Conservation (phyloP, 805 yeast species). For the Naumovozyma baii region DNA sequence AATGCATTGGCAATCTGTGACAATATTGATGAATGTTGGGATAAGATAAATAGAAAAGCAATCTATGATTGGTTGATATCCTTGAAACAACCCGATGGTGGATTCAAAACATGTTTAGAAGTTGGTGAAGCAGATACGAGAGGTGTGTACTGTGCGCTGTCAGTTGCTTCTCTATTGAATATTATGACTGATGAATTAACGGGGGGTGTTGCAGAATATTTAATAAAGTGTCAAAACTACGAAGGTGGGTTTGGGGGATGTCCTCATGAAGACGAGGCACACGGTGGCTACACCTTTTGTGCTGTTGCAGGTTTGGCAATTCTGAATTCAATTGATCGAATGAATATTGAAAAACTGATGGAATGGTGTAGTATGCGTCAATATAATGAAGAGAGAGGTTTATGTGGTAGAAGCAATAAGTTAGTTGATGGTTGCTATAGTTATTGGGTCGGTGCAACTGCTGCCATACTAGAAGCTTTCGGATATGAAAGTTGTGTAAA, state of each 20-base stretch:
- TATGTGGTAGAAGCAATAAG: conserved; percentile 84
- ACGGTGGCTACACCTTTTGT: conserved; percentile 94
- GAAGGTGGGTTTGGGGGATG: conserved; percentile 94
- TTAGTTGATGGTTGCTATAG: conserved; percentile 94
- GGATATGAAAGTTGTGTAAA: conserved; percentile 33
- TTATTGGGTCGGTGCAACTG: conserved; percentile 90
- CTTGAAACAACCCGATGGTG: conserved; percentile 61
- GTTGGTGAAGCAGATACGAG: conserved; percentile 79
- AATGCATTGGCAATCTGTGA: conserved; percentile 48
- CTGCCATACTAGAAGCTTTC: conserved; percentile 35
- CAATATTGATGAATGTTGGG: conserved; percentile 35
- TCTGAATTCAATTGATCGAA: conserved; percentile 33
- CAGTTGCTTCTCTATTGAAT: conserved; percentile 55
- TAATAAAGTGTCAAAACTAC: conserved; percentile 67
- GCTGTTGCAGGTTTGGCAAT: conserved; percentile 58
- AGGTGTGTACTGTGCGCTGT: conserved; percentile 80
- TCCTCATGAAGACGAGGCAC: conserved; percentile 76
- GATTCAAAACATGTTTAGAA: conserved; percentile 38
- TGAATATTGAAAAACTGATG: conserved; percentile 42
- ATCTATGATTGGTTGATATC: conserved; percentile 55
- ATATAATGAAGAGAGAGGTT: conserved; percentile 67
- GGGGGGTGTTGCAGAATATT: conserved; percentile 47
- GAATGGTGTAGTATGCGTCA: conserved; percentile 71
- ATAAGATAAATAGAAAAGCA: conserved; percentile 34
- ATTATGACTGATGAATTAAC: conserved; percentile 53